Evolutionary conservation across 495 filamentous ascomycete species (phyloP).

Genomic region (Xylaria flabelliformis): DNA sequence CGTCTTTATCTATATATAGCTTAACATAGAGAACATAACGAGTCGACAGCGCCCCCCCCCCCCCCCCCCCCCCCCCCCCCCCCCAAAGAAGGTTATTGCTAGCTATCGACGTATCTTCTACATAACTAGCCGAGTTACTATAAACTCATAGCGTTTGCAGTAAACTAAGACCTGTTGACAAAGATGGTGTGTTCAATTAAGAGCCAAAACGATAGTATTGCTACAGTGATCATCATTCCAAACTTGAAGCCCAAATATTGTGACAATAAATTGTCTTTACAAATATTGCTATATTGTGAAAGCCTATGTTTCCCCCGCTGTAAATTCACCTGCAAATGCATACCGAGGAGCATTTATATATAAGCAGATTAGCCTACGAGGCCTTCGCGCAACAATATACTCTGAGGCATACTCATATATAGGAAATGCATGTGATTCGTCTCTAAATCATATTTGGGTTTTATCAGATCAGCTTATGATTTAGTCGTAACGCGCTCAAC

Average conservation of each 20-base stretch:
- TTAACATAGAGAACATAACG: neutral
- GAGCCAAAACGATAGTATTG: neutral
- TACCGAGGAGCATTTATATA: too few species aligned
- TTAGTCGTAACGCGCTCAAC: neutral
- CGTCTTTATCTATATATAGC: neutral
- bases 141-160: neutral
- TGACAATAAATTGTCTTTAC: neutral
- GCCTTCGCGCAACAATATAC: too few species aligned
- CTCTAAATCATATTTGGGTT: neutral
- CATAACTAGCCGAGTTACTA: neutral
- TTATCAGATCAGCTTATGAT: neutral
- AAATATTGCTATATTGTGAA: neutral
- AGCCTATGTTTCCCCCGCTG: neutral
- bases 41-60: too few species aligned
- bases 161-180: neutral
- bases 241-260: neutral
- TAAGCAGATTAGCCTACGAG: too few species aligned
- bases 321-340: too few species aligned
- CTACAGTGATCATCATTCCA: neutral
- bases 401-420: too few species aligned
- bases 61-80: too few species aligned
- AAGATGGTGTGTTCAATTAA: neutral
- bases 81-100: too few species aligned
- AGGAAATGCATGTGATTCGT: neutral
- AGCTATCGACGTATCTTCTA: neutral